Conservation (phyloP, 78 protist species). For the Polysphondylium violaceum region DNA sequence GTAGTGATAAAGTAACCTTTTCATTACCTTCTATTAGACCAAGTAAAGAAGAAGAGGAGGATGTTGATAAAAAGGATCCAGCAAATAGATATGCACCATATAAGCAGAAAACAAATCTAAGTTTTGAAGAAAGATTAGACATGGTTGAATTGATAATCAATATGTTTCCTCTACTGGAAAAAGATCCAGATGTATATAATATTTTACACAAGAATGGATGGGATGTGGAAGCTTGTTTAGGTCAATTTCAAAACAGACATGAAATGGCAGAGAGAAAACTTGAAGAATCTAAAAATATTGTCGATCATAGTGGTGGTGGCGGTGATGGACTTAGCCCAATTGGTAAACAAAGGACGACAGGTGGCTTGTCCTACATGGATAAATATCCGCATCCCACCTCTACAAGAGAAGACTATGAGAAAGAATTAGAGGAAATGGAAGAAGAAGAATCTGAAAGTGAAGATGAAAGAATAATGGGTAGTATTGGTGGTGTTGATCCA, state of each 20-base stretch:
- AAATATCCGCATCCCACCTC: constrained; percentile 6
- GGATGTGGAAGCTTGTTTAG: constrained; percentile 26
- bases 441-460: constrained; percentile 9
- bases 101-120: neutral
- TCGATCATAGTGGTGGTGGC: too few relatives aligned
- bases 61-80: neutral
- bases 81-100: constrained; percentile 41
- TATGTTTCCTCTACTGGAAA: constrained; percentile 68
- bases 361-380: too few relatives aligned
- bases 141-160: constrained; percentile 23
- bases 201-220: constrained; percentile 46
- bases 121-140: constrained; percentile 36
- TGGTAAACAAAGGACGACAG: too few relatives aligned
- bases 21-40: constrained; percentile 28
- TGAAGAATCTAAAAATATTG: too few relatives aligned
- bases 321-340: too few relatives aligned
- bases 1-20: too few relatives aligned
- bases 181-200: constrained; percentile 44
- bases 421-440: neutral
- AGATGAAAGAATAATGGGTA: neutral
- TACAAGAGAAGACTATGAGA: neutral
- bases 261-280: constrained; percentile 14
- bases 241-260: constrained; percentile 64
- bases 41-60: neutral
- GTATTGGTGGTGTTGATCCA: neutral